phyloP scores from a whole-genome alignment of 2,329 filamentous ascomycete species.

The Didymella pinodella region DNA sequence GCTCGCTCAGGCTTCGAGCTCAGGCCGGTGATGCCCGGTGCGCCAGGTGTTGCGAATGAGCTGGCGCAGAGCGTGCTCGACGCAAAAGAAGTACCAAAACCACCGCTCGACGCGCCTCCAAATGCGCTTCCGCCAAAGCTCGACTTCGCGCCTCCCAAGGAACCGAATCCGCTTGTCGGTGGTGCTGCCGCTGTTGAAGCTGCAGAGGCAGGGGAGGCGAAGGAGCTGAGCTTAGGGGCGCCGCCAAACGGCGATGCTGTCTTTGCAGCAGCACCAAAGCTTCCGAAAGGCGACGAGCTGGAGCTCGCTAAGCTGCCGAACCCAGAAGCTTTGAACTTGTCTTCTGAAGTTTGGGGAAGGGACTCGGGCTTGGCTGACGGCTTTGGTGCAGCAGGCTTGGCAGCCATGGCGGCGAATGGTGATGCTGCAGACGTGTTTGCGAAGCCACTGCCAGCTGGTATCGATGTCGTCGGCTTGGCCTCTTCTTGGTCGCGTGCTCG shows the following conservation, averaged over 20 bases:
- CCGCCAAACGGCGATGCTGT: constrained; percentile 49
- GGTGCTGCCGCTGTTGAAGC: constrained; percentile 21
- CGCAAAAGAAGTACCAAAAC: constrained; percentile 38
- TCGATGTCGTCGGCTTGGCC: constrained; percentile 33
- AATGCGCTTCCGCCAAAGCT: constrained; percentile 51
- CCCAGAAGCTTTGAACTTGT: constrained; percentile 61
- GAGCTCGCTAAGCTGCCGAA: constrained; percentile 55
- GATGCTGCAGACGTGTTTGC: constrained; percentile 56
- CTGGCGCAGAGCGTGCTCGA: constrained; percentile 57
- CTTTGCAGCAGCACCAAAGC: constrained; percentile 28
- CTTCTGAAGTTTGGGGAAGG: constrained; percentile 51
- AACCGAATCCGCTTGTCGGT: constrained; percentile 42
- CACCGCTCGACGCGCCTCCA: constrained; percentile 52
- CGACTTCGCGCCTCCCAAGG: constrained; percentile 42
- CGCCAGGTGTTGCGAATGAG: constrained; percentile 73
- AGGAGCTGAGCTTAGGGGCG: constrained; percentile 41
- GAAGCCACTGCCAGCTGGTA: constrained; percentile 53
- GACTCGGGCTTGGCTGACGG: constrained; percentile 27
- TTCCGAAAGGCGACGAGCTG: constrained; percentile 48
- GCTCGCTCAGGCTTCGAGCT: constrained; percentile 71
- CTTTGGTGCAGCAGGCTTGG: constrained; percentile 45
- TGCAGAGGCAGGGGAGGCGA: constrained; percentile 33
- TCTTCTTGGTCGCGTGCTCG: constrained; percentile 47
- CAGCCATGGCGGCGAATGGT: constrained; percentile 57
- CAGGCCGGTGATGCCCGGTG: constrained; percentile 54